A percentile compares a stretch with the other conserved stretches of the same genome.
phyloP scores from a whole-genome alignment of 2,329 filamentous ascomycete species.

The Ramichloridium luteum region DNA sequence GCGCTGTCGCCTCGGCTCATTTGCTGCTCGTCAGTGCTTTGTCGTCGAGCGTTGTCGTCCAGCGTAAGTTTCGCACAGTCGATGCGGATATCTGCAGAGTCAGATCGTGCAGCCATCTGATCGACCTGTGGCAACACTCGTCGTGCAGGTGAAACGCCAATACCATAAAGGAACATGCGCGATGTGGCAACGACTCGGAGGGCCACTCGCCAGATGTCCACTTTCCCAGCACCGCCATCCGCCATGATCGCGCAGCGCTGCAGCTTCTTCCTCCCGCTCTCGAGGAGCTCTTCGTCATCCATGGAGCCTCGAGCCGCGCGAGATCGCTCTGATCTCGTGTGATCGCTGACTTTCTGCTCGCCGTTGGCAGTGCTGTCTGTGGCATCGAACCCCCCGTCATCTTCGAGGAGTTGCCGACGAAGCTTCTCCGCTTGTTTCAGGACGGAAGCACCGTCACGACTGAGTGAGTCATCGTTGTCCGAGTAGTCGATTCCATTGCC shows the following conservation, averaged over 20 bases:
- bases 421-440: constrained; percentile 24
- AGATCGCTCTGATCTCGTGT: constrained; percentile 1
- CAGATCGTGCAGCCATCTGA: too few relatives aligned
- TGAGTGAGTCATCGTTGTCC: constrained; percentile 17
- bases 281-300: constrained; percentile 13
- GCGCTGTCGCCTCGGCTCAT: too few relatives aligned
- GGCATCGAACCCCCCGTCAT: not conserved
- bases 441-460: constrained; percentile 23
- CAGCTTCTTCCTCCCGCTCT: constrained; percentile 28
- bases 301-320: too few relatives aligned
- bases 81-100: too few relatives aligned
- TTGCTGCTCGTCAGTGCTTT: too few relatives aligned
- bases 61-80: too few relatives aligned
- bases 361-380: constrained; percentile 15
- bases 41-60: too few relatives aligned
- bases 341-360: constrained; percentile 18
- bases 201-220: constrained; percentile 29
- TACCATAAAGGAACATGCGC: constrained; percentile 17
- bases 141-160: not conserved
- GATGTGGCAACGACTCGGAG: constrained; percentile 22
- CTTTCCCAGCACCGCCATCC: constrained; percentile 19
- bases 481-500: constrained; percentile 26
- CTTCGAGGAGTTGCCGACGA: constrained; percentile 11
- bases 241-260: constrained; percentile 29
- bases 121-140: not conserved